Base-by-base conservation (phyloP, 2,329 filamentous ascomycete species). In the Penicillium verrucosum region DNA sequence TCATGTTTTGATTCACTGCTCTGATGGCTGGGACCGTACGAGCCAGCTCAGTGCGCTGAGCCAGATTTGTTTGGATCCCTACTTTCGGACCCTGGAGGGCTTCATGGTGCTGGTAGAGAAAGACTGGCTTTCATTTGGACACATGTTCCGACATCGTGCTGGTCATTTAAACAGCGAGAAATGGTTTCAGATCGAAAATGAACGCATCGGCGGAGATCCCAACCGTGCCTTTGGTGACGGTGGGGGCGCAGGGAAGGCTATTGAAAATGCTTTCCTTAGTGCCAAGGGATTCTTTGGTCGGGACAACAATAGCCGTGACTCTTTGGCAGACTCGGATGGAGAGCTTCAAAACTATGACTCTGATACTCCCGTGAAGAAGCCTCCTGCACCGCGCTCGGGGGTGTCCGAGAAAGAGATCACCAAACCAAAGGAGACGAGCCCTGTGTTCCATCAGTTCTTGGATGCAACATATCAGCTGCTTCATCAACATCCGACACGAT, bases 1-100 rank as follows among this genome's bases (percentile, higher is more conserved):
- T 1, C 92, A 99, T 71, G 93, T 96, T 11, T 79, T 99, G 44
- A 96, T 99, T 47, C 94, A 99, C 75, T 99, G 94, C 75, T 97
- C 94, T 2, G 94, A 99, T 74, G 94, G 94, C 4, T 99, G 94
- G 94, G 94, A 99, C 75, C 88, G 94, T 49, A 99, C 94, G 8
- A 93, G 92, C 68, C 94, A 99, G 76, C 82, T 99, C 50, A 95
- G 92, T 68, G 92, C 92, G 5, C 77, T 99, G 55, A 88, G 92
- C 54, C 92, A 99, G 75, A 82, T 99, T 38, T 93, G 96, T 79
- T 82, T 99, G 9, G 94, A 99, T 69, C 94, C 94, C 0, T 97
- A 96, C 74, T 99, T 92, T 73, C 86, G 94, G 50, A 97, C 94
- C 0, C 79, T 99, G 48, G 89, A 97, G 65, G 94, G 94, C 0